phyloP scores from a whole-genome alignment of 805 yeast genomes.

The Kuraishia molischiana region DNA sequence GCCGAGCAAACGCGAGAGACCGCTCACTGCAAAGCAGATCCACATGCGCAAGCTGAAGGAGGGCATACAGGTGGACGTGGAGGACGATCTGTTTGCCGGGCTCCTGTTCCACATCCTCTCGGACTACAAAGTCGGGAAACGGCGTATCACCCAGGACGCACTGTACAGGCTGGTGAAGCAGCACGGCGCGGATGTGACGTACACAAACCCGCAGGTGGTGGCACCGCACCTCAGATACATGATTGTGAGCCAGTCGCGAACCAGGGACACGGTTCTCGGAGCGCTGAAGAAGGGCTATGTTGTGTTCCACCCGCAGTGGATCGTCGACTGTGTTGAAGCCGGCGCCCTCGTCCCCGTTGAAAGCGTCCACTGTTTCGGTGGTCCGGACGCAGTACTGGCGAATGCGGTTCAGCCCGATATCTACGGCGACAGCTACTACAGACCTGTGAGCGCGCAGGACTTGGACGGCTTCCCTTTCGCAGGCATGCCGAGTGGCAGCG shows the following conservation, averaged over 20 bases:
- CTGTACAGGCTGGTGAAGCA: slow-evolving; percentile 27
- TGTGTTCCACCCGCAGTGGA: slow-evolving; percentile 62
- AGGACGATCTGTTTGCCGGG: slow-evolving; percentile 30
- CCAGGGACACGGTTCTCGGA: slow-evolving; percentile 24
- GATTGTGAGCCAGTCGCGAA: slow-evolving; percentile 27
- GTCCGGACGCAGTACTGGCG: slow-evolving; percentile 19
- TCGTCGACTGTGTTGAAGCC: slow-evolving; percentile 50
- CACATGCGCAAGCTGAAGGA: slow-evolving; percentile 1
- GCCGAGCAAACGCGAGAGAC: slow-evolving; percentile 6
- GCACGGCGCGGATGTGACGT: slow-evolving; percentile 41
- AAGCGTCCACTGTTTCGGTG: slow-evolving; percentile 44
- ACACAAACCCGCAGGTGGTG: slow-evolving; percentile 17
- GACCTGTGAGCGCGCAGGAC: neutral
- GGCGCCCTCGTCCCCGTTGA: slow-evolving; percentile 41
- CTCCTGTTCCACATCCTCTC: slow-evolving; percentile 42
- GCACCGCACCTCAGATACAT: slow-evolving; percentile 11
- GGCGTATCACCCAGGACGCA: slow-evolving; percentile 21
- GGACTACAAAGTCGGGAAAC: slow-evolving; percentile 25
- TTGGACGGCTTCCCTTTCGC: neutral
- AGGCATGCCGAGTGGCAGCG: neutral
- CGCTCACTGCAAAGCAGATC: neutral
- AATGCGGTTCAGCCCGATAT: slow-evolving; percentile 35
- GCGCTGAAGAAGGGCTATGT: slow-evolving; percentile 42
- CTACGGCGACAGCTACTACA: slow-evolving; percentile 50
- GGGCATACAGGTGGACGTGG: slow-evolving; percentile 3